Conservation (phyloP, 1,284 basidiomycete species). For the Takashimella koratensis region DNA sequence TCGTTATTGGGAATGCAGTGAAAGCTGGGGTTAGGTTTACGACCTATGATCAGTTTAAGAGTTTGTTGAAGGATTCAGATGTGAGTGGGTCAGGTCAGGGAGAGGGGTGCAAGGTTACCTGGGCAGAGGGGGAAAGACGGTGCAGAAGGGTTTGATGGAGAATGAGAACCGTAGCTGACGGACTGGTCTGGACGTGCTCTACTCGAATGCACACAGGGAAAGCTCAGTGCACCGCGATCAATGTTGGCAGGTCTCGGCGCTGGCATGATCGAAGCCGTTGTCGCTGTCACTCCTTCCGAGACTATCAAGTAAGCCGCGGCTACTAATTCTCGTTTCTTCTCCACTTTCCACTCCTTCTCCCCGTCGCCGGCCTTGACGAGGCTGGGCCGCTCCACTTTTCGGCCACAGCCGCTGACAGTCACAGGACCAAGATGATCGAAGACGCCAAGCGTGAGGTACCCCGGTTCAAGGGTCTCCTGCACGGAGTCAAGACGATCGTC, state of each 20-base stretch:
- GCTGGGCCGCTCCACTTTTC: no score
- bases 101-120: no score
- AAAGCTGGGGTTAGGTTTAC: constrained; percentile 95
- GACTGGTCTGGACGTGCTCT: constrained; percentile 6
- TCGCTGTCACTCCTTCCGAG: constrained; percentile 95
- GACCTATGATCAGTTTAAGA: constrained; percentile 91
- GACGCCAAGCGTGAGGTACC: constrained; percentile 82
- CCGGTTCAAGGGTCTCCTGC: constrained; percentile 79
- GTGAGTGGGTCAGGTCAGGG: constrained; percentile 50
- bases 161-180: no score
- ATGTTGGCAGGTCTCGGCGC: constrained; percentile 88
- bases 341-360: neutral
- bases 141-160: no score
- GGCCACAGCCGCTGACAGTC: no score
- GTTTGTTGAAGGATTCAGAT: constrained; percentile 72
- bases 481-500: constrained; percentile 79
- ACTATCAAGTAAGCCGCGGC: constrained; percentile 87
- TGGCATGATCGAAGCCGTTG: constrained; percentile 87
- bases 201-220: constrained; percentile 59
- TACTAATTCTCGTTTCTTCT: no score
- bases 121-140: no score
- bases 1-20: constrained; percentile 81
- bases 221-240: constrained; percentile 78
- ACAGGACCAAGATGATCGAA: constrained; percentile 97
- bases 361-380: neutral